Percentiles rank a stretch among this genome's conserved stretches.
These are phyloP conservation scores for Nephelium lappaceum DNA, from an alignment of 345 rosid species.

Conservation along the genomic window DNA sequence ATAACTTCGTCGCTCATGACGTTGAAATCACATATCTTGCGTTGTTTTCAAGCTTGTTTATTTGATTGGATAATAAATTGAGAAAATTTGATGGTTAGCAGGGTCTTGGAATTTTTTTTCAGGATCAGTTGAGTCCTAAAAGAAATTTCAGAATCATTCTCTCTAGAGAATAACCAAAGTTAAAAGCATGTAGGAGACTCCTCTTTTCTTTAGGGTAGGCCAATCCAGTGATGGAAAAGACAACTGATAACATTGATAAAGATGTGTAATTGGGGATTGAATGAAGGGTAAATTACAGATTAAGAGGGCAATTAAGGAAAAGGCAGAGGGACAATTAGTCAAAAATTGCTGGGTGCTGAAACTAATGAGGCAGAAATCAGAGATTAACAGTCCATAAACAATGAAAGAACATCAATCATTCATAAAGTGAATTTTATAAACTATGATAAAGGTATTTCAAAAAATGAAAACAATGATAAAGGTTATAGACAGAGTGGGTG, in stretches of 20 bases:
- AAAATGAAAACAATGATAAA: not conserved
- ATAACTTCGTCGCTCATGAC: too few relatives aligned
- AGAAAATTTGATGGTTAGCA: too few relatives aligned
- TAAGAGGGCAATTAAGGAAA: not conserved
- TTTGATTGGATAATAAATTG: too few relatives aligned
- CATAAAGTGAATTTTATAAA: conserved; percentile 12
- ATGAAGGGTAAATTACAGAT: not conserved
- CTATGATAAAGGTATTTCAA: not conserved
- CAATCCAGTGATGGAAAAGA: not conserved
- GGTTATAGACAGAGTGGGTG: conserved; percentile 14
- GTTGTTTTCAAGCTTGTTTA: too few relatives aligned
- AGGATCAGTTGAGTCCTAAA: too few relatives aligned
- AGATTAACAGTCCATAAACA: conserved; percentile 6
- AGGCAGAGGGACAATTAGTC: conserved; percentile 20
- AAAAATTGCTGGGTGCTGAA: conserved; percentile 28
- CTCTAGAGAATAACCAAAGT: too few relatives aligned
- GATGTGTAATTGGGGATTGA: not conserved
- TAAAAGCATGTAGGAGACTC: not conserved
- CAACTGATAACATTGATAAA: not conserved
- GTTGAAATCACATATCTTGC: too few relatives aligned
- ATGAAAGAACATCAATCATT: conserved; percentile 6
- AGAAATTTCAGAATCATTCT: too few relatives aligned
- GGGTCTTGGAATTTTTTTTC: too few relatives aligned
- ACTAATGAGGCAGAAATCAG: conserved; percentile 24
- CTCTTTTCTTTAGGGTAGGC: conserved; percentile 4